phyloP scores from a whole-genome alignment of 164 flowering plant genomes.

The Tetracentron sinense region DNA sequence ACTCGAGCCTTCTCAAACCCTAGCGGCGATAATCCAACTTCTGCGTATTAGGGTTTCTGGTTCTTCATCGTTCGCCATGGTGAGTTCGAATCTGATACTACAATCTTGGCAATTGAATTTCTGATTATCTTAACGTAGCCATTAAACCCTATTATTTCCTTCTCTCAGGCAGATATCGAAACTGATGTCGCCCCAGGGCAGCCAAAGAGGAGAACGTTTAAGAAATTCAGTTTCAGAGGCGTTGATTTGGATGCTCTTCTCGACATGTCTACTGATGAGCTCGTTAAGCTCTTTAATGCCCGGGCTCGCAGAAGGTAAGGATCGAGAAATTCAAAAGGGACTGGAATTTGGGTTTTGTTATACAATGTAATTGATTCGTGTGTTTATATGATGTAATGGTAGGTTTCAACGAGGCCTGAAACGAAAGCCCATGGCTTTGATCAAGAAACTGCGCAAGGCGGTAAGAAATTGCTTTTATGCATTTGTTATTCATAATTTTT shows the following conservation, averaged over 20 bases:
- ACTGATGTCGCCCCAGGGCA: conserved; percentile 22
- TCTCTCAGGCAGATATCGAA: conserved; percentile 13
- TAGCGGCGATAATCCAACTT: not conserved
- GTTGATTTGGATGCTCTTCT: conserved; percentile 33
- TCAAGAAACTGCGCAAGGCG: conserved; percentile 24
- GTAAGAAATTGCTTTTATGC: no score
- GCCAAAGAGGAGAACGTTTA: conserved; percentile 32
- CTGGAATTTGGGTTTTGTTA: not conserved
- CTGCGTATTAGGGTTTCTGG: not conserved
- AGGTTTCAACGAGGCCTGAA: conserved; percentile 23
- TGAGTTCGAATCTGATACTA: not conserved
- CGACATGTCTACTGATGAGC: conserved; percentile 31
- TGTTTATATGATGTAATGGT: not conserved
- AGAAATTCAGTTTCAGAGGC: conserved; percentile 30
- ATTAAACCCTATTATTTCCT: not conserved
- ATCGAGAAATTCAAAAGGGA: not conserved
- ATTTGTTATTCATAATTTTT: no score
- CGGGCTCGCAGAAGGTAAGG: conserved; percentile 27
- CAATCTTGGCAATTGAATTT: no score
- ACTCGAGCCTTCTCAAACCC: not conserved
- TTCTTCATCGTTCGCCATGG: conserved; percentile 10
- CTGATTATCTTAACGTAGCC: not conserved
- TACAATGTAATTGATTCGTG: not conserved
- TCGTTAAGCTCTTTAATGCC: conserved; percentile 31
- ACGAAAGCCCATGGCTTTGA: conserved; percentile 23